Evolutionary conservation across 768 basidiomycete genomes (phyloP).

Genomic region (Chalciporus piperatus): DNA sequence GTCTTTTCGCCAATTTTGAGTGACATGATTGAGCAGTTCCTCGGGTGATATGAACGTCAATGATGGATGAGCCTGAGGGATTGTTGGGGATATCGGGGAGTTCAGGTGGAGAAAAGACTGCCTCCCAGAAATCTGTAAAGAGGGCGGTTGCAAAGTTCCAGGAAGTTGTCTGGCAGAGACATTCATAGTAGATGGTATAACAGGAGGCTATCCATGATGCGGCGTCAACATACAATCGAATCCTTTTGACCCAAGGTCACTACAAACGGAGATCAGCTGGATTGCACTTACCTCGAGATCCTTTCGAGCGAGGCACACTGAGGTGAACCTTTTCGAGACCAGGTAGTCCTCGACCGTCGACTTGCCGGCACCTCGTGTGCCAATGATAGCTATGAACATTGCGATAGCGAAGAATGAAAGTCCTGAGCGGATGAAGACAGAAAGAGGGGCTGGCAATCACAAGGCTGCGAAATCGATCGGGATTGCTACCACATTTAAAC

Average conservation of each 20-base stretch:
- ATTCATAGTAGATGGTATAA: neutral
- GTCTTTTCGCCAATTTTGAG: constrained; percentile 73
- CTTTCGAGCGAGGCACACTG: constrained; percentile 39
- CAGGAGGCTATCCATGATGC: constrained; percentile 14
- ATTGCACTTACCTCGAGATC: constrained; percentile 17
- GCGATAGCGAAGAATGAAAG: neutral
- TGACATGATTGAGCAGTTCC: constrained; percentile 69
- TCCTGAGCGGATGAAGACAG: neutral
- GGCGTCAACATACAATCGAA: neutral
- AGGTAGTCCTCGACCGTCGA: constrained; percentile 59
- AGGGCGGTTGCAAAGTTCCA: neutral
- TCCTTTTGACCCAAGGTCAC: neutral
- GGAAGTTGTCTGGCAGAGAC: neutral
- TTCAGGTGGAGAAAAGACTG: constrained; percentile 21
- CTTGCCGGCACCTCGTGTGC: constrained; percentile 62
- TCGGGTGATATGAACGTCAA: constrained; percentile 42
- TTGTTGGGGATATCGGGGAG: constrained; percentile 14
- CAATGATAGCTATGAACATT: constrained; percentile 72
- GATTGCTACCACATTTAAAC: neutral
- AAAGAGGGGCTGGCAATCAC: neutral
- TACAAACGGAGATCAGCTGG: neutral
- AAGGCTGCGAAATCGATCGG: neutral
- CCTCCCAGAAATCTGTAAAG: constrained; percentile 2
- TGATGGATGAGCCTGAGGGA: constrained; percentile 21
- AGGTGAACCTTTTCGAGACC: constrained; percentile 53